Evolutionary conservation across 371 early-diverging fungal genomes (phyloP), one percentile per base, ranked within the genome.

Genomic region (Smittium culicis): DNA sequence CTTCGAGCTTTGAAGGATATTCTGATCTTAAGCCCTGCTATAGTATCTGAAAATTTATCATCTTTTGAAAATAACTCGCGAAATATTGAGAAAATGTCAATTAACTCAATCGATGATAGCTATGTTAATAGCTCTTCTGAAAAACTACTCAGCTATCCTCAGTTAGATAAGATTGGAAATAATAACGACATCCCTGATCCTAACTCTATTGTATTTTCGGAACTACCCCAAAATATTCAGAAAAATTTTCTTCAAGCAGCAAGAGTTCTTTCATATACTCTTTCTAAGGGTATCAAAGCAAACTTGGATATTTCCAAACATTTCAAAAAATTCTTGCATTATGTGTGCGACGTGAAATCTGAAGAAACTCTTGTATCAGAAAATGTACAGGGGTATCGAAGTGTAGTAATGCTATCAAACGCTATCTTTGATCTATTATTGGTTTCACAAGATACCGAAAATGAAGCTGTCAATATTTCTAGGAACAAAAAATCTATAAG

Each of bases 401-500:
- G 45, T 11, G 20, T 45, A 5, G 5, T 45, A 45, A 45, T 45
- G 45, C 5, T 45, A 25, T 16, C 25, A 16, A 24, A 24, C 30
- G 32, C 32, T 20, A 3, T 31, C 5, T 62, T 62, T 62, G 62
- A 62, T 25, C 62, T 62, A 16, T 35, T 34, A 27, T 62, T 62
- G 32, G 20, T 5, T 32, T 5, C 30, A 32, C 62, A 62, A 25
- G 62, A 29, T 5, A 57, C 3, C 5, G 27, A 57, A n/a, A 20
- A 8, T 57, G 57, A 57, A 57, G 20, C 8, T 45, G 45, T 14
- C 20, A 45, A 8, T 45, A 8, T 8, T 8, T n/a, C n/a, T n/a
- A n/a, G n/a, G n/a, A n/a, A n/a, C n/a, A n/a, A n/a, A n/a, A n/a
- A n/a, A n/a, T n/a, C n/a, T n/a, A n/a, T n/a, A n/a, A n/a, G n/a